Conservation (phyloP, 306 rosid species). For the Ormosia semicastrata region DNA sequence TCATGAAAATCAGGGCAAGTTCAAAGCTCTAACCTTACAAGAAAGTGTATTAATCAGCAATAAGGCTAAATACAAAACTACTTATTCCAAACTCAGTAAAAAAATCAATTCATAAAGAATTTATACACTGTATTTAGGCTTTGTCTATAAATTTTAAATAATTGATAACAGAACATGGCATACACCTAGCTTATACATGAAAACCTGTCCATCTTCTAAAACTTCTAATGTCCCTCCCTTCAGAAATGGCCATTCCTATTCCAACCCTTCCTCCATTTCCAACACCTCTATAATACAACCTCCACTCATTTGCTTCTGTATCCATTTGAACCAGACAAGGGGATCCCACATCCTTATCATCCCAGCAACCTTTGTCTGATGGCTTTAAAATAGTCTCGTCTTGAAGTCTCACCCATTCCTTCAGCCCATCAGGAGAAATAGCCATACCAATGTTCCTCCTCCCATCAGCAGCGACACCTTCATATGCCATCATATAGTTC, state of each 20-base stretch:
- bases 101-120: slow-evolving; percentile 13
- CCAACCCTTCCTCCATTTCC: slow-evolving; percentile 59
- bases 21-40: slow-evolving; percentile 1
- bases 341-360: slow-evolving; percentile 56
- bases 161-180: slow-evolving; percentile 6
- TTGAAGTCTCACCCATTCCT: slow-evolving; percentile 59
- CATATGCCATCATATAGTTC: slow-evolving; percentile 75
- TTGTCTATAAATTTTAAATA: background rate
- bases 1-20: slow-evolving; percentile 6
- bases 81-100: background rate
- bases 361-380: slow-evolving; percentile 60
- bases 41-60: background rate
- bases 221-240: slow-evolving; percentile 41
- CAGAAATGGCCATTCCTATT: slow-evolving; percentile 71
- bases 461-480: slow-evolving; percentile 66
- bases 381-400: slow-evolving; percentile 45
- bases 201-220: slow-evolving; percentile 70
- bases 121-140: background rate
- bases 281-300: slow-evolving; percentile 73
- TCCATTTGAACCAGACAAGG: slow-evolving; percentile 77
- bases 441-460: slow-evolving; percentile 73
- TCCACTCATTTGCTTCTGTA: slow-evolving; percentile 56
- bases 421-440: slow-evolving; percentile 61
- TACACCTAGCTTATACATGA: slow-evolving; percentile 37
- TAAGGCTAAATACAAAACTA: slow-evolving; percentile 5